Evolutionary conservation across 805 yeast genomes (phyloP).

Genomic region (Kuraishia hungarica): DNA sequence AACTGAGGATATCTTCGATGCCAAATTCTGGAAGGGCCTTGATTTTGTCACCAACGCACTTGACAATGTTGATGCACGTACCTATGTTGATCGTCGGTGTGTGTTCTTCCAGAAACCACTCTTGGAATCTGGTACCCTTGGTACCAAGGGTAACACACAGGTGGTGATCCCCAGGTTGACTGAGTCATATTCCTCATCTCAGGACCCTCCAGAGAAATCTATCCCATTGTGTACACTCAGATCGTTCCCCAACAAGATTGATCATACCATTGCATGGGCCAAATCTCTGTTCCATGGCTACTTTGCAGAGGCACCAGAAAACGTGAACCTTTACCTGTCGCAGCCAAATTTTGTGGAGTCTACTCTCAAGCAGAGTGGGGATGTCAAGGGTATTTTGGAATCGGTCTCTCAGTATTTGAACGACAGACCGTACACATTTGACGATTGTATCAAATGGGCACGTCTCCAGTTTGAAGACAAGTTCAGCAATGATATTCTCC

Average conservation of each 20-base stretch:
- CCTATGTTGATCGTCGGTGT: slow-evolving; percentile 95
- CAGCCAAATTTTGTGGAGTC: slow-evolving; percentile 92
- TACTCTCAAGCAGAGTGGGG: slow-evolving; percentile 86
- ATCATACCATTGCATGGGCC: slow-evolving; percentile 99
- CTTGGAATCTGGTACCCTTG: slow-evolving; percentile 94
- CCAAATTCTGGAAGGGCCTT: slow-evolving; percentile 73
- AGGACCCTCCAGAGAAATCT: slow-evolving; percentile 97
- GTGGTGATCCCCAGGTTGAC: slow-evolving; percentile 90
- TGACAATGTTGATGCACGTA: slow-evolving; percentile 96
- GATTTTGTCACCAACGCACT: slow-evolving; percentile 94
- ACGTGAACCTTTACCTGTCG: slow-evolving; percentile 81
- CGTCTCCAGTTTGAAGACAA: slow-evolving; percentile 80
- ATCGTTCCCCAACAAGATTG: slow-evolving; percentile 96
- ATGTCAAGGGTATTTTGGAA: slow-evolving; percentile 79
- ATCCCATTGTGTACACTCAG: slow-evolving; percentile 96
- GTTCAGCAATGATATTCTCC: slow-evolving; percentile 79
- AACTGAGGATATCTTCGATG: slow-evolving; percentile 80
- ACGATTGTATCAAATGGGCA: slow-evolving; percentile 95
- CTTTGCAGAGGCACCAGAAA: slow-evolving; percentile 86
- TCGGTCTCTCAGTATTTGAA: slow-evolving; percentile 69
- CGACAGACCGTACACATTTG: slow-evolving; percentile 81
- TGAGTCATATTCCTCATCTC: slow-evolving; percentile 92
- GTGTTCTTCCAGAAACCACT: slow-evolving; percentile 86
- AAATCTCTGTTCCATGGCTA: slow-evolving; percentile 89
- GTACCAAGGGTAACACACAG: slow-evolving; percentile 98